Evolutionary conservation across 257 asterid species (phyloP).

Genomic region (Eustoma russellianum): DNA sequence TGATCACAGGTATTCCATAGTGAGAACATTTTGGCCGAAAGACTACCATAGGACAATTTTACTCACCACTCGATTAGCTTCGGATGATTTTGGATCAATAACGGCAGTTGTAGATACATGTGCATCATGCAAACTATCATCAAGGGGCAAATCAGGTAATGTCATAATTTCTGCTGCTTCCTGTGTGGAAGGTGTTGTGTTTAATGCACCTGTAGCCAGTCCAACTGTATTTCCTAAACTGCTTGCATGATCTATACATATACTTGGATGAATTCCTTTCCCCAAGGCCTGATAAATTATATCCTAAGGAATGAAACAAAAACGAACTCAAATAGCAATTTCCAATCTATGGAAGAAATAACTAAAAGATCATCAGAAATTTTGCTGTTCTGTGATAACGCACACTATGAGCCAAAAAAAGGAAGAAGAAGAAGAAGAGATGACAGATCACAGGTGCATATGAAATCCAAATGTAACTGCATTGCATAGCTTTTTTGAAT

Average conservation of each 20-base stretch:
- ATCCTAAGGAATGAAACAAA: conserved; percentile 7
- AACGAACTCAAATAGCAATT: neutral
- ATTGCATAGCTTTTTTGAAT: too few species aligned
- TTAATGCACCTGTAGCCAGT: conserved; percentile 7
- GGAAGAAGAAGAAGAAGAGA: too few species aligned
- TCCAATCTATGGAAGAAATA: neutral
- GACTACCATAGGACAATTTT: neutral
- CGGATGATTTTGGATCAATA: conserved; percentile 8
- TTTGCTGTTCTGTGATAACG: too few species aligned
- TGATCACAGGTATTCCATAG: too few species aligned
- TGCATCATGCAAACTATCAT: conserved; percentile 15
- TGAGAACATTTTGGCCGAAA: neutral
- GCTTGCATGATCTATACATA: conserved; percentile 9
- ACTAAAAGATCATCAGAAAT: neutral
- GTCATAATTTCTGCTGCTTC: conserved; percentile 8
- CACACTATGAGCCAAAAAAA: too few species aligned
- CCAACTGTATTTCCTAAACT: conserved; percentile 15
- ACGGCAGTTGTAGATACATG: conserved; percentile 2
- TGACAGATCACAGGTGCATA: too few species aligned
- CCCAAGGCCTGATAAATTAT: conserved; percentile 9
- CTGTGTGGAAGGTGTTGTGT: conserved; percentile 12
- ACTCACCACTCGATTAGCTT: conserved; percentile 9
- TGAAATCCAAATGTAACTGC: too few species aligned
- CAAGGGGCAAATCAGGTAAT: conserved; percentile 14
- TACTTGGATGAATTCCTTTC: conserved; percentile 22